Base-by-base conservation (phyloP, 345 rosid genomes). In the Syzygium grande region DNA sequence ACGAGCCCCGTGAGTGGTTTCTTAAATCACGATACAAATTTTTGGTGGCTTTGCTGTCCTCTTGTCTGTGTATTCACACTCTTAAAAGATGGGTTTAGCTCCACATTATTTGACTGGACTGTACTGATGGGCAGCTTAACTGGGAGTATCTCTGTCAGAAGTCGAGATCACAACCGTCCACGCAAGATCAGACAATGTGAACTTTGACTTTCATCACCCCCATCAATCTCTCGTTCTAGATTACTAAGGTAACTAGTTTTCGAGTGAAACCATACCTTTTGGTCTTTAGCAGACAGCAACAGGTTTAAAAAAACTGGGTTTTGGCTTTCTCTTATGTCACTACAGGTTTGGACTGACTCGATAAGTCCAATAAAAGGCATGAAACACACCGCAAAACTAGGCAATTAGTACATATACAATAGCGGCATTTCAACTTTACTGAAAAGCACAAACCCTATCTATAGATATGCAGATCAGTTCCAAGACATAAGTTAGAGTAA, bases 21-120 rank as follows among this genome's bases (percentile, higher is more conserved):
- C 89, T 89, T 92, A 87, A 88, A 77, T 89, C 89, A 89, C 87
- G 86, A 90, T 61, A 59, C 51, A 9, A n/a, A 38, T 61, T 38
- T 43, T 86, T 89, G 92, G 92, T 93, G 93, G 93, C 93, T 91
- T 89, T 89, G 56, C 87, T 95, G 96, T 95, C 95, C 88, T 92
- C 90, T 92, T 87, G 86, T 89, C 89, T 89, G 85, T 92, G 94
- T 92, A 93, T 90, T 86, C 91, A 91, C 89, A n/a, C 86, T 93
- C 92, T 93, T 92, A 92, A 93, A 93, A 94, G 90, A 90, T 85
- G 94, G 88, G 87, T 88, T 89, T 84, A 56, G 51, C 68, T 84
- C 38, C 86, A 87, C 84, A 86, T 90, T 90, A 61, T 88, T 89
- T 87, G 89, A 86, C 90, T 87, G 90, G 58, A 53, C 52, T 84